phyloP scores from a whole-genome alignment of 495 filamentous ascomycete species.

The Daldinia childiae region DNA sequence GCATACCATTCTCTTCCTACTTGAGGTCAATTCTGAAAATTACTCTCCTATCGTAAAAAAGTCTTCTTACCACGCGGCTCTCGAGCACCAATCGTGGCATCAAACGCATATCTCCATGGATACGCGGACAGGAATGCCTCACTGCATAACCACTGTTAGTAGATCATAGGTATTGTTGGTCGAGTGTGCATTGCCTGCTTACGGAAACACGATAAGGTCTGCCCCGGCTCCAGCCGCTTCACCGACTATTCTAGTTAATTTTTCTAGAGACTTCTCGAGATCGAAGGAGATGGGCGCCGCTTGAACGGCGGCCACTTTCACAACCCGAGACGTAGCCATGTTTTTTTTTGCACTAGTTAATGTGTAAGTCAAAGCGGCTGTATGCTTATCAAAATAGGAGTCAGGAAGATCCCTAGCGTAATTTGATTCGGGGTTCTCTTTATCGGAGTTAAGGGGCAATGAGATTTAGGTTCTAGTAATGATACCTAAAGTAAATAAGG shows the following conservation, averaged over 20 bases:
- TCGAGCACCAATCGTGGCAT: slow-evolving; percentile 54
- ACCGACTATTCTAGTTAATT: slow-evolving; percentile 50
- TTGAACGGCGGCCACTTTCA: slow-evolving; percentile 54
- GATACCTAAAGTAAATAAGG: slow-evolving; percentile 3
- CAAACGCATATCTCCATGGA: slow-evolving; percentile 56
- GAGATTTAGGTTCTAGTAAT: slow-evolving; percentile 2
- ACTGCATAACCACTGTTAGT: slow-evolving; percentile 27
- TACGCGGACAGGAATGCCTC: slow-evolving; percentile 56
- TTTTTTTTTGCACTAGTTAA: slow-evolving; percentile 20
- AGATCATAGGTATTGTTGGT: neutral
- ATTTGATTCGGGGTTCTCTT: neutral
- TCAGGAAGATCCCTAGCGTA: slow-evolving; percentile 6
- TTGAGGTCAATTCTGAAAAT: slow-evolving; percentile 14
- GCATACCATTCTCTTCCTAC: slow-evolving; percentile 54
- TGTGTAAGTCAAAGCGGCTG: slow-evolving; percentile 8
- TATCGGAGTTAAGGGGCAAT: slow-evolving; percentile 9
- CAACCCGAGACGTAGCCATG: slow-evolving; percentile 35
- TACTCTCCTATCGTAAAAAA: neutral
- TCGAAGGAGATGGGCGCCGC: slow-evolving; percentile 56
- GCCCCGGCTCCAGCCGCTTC: slow-evolving; percentile 54
- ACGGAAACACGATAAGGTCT: slow-evolving; percentile 60
- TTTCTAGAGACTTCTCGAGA: slow-evolving; percentile 51
- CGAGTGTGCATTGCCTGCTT: slow-evolving; percentile 38
- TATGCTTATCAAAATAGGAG: slow-evolving; percentile 3
- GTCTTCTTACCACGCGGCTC: slow-evolving; percentile 51